phyloP scores from a whole-genome alignment of 1,284 basidiomycete species.

The Pascua guehoae region DNA sequence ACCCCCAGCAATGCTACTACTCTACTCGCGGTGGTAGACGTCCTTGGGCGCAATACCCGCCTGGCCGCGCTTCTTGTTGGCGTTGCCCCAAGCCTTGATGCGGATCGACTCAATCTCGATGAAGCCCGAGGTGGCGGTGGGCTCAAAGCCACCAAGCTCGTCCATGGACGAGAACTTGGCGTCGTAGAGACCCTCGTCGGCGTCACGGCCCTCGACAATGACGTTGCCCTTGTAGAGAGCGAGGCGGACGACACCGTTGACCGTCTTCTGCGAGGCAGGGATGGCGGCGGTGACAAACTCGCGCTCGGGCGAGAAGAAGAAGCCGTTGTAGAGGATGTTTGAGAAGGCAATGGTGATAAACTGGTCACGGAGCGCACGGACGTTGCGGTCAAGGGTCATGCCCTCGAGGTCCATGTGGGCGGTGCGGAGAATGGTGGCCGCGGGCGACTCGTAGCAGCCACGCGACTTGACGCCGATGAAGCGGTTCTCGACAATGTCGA shows the following conservation, averaged over 20 bases:
- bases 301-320: conserved; percentile 94
- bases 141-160: conserved; percentile 95
- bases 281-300: conserved; percentile 89
- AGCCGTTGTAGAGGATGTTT: conserved; percentile 86
- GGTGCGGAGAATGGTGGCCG: conserved; percentile 88
- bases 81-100: conserved; percentile 76
- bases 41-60: conserved; percentile 70
- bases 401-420: conserved; percentile 98
- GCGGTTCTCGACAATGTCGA: conserved; percentile 99
- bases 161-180: conserved; percentile 99
- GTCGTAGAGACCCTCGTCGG: conserved; percentile 88
- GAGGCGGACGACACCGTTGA: conserved; percentile 87
- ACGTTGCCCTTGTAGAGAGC: conserved; percentile 97
- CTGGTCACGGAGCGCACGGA: conserved; percentile 89
- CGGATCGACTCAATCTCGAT: conserved; percentile 93
- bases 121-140: conserved; percentile 86
- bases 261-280: conserved; percentile 89
- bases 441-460: conserved; percentile 97
- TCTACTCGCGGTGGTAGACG: conserved; percentile 61
- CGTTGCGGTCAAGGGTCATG: conserved; percentile 94
- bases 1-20: not conserved
- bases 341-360: conserved; percentile 88
- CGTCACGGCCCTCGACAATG: conserved; percentile 85
- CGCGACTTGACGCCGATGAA: conserved; percentile 99
- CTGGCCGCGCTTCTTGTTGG: conserved; percentile 67